A percentile compares a stretch with the other conserved stretches of the same genome.
Evolutionary conservation across 352 stramenopile species (phyloP).

Genomic region (Globisporangium canariense): DNA sequence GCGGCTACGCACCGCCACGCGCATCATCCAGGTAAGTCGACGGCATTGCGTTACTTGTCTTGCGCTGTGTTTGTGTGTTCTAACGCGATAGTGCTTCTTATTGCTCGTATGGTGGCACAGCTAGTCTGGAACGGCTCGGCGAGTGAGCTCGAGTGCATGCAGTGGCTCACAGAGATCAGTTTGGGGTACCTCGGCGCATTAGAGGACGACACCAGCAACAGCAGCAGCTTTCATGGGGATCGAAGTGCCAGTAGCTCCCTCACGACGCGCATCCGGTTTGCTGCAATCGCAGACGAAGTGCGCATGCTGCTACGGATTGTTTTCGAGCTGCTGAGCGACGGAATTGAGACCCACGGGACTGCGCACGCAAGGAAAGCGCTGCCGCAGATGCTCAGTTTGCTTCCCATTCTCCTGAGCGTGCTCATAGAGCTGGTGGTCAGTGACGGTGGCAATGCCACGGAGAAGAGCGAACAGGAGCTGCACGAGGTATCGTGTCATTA

Average conservation of each 20-base stretch:
- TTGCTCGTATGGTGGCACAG: constrained; percentile 5
- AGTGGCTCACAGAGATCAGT: constrained; percentile 75
- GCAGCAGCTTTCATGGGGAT: not conserved
- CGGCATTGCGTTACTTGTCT: not conserved
- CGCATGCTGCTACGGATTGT: constrained; percentile 47
- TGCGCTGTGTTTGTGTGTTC: not conserved
- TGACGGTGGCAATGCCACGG: not conserved
- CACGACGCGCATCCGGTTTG: constrained; percentile 5
- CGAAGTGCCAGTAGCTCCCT: not conserved
- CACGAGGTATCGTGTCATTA: constrained; percentile 23
- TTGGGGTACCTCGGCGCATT: constrained; percentile 54
- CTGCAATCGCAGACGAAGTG: constrained; percentile 47
- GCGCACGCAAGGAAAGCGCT: constrained; percentile 34
- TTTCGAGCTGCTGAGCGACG: constrained; percentile 50
- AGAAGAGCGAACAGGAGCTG: constrained; percentile 13
- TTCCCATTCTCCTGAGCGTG: constrained; percentile 53
- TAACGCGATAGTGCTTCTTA: not conserved
- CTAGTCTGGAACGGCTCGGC: constrained; percentile 43
- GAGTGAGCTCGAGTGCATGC: constrained; percentile 70
- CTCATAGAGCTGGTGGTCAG: constrained; percentile 24
- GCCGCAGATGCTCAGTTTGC: constrained; percentile 55
- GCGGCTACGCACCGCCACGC: constrained; percentile 48
- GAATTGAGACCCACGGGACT: constrained; percentile 23
- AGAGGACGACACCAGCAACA: constrained; percentile 26
- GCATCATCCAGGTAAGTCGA: constrained; percentile 41